phyloP scores from a whole-genome alignment of 495 filamentous ascomycete genomes.

The Parmelia sp. region DNA sequence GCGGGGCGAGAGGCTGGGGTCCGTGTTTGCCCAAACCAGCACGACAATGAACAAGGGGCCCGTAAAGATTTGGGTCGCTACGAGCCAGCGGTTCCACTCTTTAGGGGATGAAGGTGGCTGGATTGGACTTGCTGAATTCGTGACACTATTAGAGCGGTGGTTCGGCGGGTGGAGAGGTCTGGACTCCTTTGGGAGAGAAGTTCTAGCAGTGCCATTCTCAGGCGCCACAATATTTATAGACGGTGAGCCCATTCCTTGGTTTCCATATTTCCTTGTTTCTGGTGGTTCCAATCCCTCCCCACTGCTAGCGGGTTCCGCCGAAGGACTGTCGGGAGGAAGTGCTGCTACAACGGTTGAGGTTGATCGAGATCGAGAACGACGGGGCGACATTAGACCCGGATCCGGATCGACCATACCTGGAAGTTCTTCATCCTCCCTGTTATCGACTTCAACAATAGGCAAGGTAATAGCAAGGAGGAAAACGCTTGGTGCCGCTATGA shows the following conservation, averaged over 20 bases:
- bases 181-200: constrained; percentile 22
- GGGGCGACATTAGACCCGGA: constrained; percentile 37
- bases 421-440: constrained; percentile 43
- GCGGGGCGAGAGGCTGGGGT: constrained; percentile 41
- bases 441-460: constrained; percentile 74
- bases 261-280: not conserved
- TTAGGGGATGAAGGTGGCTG: constrained; percentile 32
- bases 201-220: constrained; percentile 3
- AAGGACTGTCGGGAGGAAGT: constrained; percentile 43
- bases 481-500: constrained; percentile 80
- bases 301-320: not conserved
- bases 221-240: constrained; percentile 18
- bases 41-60: constrained; percentile 78
- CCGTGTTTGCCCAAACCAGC: constrained; percentile 66
- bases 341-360: constrained; percentile 30
- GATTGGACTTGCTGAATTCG: not conserved
- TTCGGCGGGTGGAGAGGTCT: constrained; percentile 20
- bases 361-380: constrained; percentile 26
- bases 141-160: constrained; percentile 4
- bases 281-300: not conserved
- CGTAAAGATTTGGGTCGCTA: constrained; percentile 76
- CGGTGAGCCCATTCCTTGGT: constrained; percentile 19
- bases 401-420: constrained; percentile 33
- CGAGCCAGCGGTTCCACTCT: constrained; percentile 87
- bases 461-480: constrained; percentile 86